Base-by-base conservation (phyloP, 257 asterid species). In the Lavandula angustifolia region DNA sequence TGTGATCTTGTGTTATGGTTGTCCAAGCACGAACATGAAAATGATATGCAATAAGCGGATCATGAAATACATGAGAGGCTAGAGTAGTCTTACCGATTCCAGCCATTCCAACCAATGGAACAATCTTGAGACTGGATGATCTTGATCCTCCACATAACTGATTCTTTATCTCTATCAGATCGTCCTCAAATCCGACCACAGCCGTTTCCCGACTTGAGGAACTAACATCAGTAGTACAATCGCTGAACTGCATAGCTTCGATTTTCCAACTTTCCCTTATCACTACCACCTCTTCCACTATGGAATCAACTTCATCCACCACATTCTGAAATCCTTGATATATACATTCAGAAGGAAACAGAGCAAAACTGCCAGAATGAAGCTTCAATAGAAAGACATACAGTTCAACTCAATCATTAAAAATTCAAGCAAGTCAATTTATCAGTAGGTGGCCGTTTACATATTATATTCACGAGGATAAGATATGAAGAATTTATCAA, bases 11-110 rank as follows among this genome's bases (percentile, higher is more conserved):
- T 3, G 76, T 51, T 59, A 75, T 53, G 47, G 69, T 52, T 17
- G 51, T 46, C 79, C 79, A 75, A 34, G 65, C 64, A 51, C 69
- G 72, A 47, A 42, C 27, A 54, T 75, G 58, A 29, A 75, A 75
- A 51, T 54, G 62, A 35, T 75, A 38, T 4, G 10, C 37, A 29
- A 29, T 48, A 3, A 52, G 17, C 0, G 66, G 35, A 60, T 75
- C 79, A 4, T 64, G 18, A 34, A 57, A 75, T 10, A 64, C 11
- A 58, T 52, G 51, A 9, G n/a, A 53, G 9, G 76, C 80, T 44
- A 75, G 12, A 70, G 80, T 63, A 29, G 80, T 69, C 73, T 74
- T 74, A 32, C 75, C 78, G 7, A 74, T 67, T 32, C 78, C 79
- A 3, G 73, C 76, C 79, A 75, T 69, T 8, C 79, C 79, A 18